Base-by-base conservation (phyloP, 805 yeast species). In the Lachancea cidri region DNA sequence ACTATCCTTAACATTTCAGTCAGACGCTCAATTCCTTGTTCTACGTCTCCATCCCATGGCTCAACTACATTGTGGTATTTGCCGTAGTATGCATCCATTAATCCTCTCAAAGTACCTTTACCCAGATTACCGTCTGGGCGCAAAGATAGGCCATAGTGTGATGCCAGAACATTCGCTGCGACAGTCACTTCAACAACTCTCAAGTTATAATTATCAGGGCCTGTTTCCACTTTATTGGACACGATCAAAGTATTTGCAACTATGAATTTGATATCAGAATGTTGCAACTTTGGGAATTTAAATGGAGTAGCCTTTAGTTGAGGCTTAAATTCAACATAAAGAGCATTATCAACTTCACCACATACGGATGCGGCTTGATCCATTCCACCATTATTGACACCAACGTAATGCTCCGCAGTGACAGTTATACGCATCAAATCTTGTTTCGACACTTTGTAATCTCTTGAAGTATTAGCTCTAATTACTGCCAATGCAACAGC, bases 371-470 rank as follows among this genome's bases (percentile, higher is more conserved):
- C 88, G 36, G 82, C 73, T 62, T 83, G 89, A 56, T 82, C 88
- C 83, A 82, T 76, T 30, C 88, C 87, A n/a, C 88, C 89, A 29
- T 81, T 77, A 57, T 79, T 81, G 39, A 82, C 83, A 27, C 88
- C 88, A 29, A 82, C 77, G 40, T 76, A 76, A 60, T 81, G 85
- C 55, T 82, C 88, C 30, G 81, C 76, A 4, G 74, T 76, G 33
- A 77, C 79, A 4, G 87, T 79, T 37, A 81, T 76, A 40, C 65
- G 60, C 15, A 82, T 77, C 44, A 82, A 66, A 43, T 71, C 79
- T 13, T 69, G 57, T 53, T 79, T 78, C 40, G 75, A 47, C 29
- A 80, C 61, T 7, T 52, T 44, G 39, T 48, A 55, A 30, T 43
- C 42, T 2, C 50, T 42, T 17, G 70, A 60, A n/a, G 74, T 74